Evolutionary conservation across 2,329 filamentous ascomycete species (phyloP), one percentile per base, ranked within the genome.

Genomic region (Cladosporium sp.): DNA sequence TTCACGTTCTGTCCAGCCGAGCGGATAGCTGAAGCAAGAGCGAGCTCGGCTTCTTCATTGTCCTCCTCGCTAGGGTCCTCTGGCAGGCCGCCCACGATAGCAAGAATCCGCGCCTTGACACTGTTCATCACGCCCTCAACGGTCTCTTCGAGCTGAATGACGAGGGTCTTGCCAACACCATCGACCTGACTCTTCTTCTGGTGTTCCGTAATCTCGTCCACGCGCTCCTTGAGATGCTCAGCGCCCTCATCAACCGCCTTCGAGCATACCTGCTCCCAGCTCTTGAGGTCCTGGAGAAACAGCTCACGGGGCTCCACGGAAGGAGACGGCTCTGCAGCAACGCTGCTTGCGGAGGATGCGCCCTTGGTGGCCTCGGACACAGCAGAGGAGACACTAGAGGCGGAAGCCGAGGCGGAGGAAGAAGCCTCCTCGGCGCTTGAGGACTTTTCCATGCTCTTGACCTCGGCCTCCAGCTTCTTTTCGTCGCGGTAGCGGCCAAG

Each of bases 181-280:
- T 82, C 72, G n/a, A 84, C 82, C 53, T 88, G 81, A 13, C 79
- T 79, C 2, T 82, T 72, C 54, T 89, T 76, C 72, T 87, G 84
- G 34, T 83, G 80, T 3, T 82, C 77, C 33, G 92, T 86, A 56
- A 97, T 89, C 57, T 93, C 80, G 5, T 75, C 70, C 41, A 87
- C 77, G 16, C 81, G 78, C 31, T 79, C 75, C 56, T 81, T 76
- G 5, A 88, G 73, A 61, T 87, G 82, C 56, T 84, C 82, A n/a
- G 81, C 74, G 5, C 90, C 91, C 66, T 95, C 90, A 55, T 95
- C 87, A 7, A 89, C 89, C 9, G 90, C 90, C 55, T 84, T 82
- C 28, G 87, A 80, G 66, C 95, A 96, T 64, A 95, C 95, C 56
- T 82, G 82, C 69, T 96, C 87, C 92, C 93, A 98, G 52, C 79